phyloP scores from a whole-genome alignment of 305 asterid species.

The Plantago rigida region DNA sequence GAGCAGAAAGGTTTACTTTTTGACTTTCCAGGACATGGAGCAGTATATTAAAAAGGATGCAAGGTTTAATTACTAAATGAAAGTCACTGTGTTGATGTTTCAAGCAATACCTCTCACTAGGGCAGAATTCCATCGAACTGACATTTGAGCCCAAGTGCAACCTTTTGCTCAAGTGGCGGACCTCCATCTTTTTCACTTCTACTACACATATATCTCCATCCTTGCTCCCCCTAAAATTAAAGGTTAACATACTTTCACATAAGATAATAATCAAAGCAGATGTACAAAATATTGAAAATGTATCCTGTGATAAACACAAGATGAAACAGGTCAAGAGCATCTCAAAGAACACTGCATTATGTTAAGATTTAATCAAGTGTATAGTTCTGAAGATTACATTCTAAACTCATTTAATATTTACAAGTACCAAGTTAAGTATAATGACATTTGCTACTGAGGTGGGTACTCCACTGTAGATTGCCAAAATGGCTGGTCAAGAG shows the following conservation, averaged over 20 bases:
- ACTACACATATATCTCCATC: conserved; percentile 87
- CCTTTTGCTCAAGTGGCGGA: conserved; percentile 72
- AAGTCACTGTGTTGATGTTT: too few species aligned
- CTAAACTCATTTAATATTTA: too few species aligned
- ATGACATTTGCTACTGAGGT: too few species aligned
- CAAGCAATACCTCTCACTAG: conserved; percentile 61
- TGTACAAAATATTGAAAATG: not conserved
- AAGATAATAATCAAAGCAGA: not conserved
- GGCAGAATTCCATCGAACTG: conserved; percentile 72
- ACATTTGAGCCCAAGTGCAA: conserved; percentile 73
- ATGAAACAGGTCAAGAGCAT: not conserved
- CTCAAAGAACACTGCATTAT: not conserved
- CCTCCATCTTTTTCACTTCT: conserved; percentile 78
- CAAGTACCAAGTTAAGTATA: too few species aligned
- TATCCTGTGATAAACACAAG: not conserved
- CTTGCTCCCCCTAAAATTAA: conserved; percentile 64
- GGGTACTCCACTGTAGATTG: too few species aligned
- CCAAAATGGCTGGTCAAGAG: too few species aligned
- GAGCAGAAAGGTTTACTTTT: too few species aligned
- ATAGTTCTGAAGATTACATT: too few species aligned
- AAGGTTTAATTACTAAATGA: not conserved
- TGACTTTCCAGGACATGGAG: too few species aligned
- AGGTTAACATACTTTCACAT: conserved; percentile 12
- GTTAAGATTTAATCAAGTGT: too few species aligned
- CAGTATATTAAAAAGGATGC: not conserved